Base-by-base conservation (phyloP, 441 rosid genomes). In the Populus hybrid region DNA sequence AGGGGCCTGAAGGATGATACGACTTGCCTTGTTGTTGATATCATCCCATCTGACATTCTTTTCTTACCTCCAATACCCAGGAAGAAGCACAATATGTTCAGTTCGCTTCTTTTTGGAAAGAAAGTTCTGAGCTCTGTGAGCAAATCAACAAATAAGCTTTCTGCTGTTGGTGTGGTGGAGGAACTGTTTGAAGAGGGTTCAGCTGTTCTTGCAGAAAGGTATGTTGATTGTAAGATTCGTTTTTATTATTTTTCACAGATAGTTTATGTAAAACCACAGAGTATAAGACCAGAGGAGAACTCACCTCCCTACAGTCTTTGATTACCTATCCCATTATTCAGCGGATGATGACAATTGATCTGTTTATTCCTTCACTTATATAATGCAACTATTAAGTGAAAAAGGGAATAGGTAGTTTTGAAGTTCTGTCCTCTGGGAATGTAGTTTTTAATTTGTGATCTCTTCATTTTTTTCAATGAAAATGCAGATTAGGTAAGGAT, bases 121-220 rank as follows among this genome's bases (percentile, higher is more conserved):
- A 92, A 85, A 75, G 85, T 86, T 42, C 79, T 36, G 20, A 88
- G 72, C 79, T 75, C 89, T 67, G 77, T 77, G 45, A 86, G 83
- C 83, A 92, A 88, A 84, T 79, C 89, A 29, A 82, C 92, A 66
- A 95, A 82, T 82, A 94, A 96, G 86, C 98, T 96, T 68, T 92
- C 98, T 67, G 86, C 98, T 71, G 95, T 94, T 61, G 99, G 98
- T 75, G 95, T 86, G 79, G 98, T 95, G 80, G 98, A 94, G 85
- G 99, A 96, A 83, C 87, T 96, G 86, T 96, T 96, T 79, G 99
- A 96, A 90, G 99, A 96, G 88, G 99, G 99, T 83, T 93, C 98
- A 72, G 99, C 99, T 56, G 79, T 93, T 87, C 98, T 96, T 68
- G 97, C 92, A 2, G 98, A 96, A 84, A 94, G 99, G 99, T 96